Percentiles rank a stretch among this genome's conserved stretches.
Conservation (phyloP, 2,329 filamentous ascomycete species). For the Pseudopyricularia cyperi region DNA sequence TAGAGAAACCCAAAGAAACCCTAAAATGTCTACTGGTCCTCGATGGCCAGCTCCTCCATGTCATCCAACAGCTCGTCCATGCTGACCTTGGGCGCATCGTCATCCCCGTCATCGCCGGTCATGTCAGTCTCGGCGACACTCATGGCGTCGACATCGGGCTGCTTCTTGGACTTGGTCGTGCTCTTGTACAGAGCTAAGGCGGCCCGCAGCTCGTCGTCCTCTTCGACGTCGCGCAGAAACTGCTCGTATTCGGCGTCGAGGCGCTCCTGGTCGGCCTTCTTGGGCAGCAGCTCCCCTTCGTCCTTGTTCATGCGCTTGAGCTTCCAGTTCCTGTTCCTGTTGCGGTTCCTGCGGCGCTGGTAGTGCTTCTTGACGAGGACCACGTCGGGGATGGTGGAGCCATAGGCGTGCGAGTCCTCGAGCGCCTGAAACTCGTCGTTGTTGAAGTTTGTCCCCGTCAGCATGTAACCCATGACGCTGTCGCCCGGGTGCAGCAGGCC, state of each 20-base stretch:
- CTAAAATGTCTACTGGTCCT: slow-evolving; percentile 24
- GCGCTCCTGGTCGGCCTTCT: slow-evolving; percentile 76
- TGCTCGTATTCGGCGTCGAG: slow-evolving; percentile 92
- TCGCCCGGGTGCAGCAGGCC: slow-evolving; percentile 77
- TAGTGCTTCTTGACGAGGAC: slow-evolving; percentile 97
- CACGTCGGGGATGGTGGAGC: slow-evolving; percentile 75
- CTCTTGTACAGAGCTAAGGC: slow-evolving; percentile 81
- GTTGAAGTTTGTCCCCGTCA: slow-evolving; percentile 87
- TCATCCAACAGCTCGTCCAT: slow-evolving; percentile 82
- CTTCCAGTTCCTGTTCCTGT: slow-evolving; percentile 76
- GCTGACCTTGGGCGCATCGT: slow-evolving; percentile 55
- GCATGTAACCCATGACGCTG: slow-evolving; percentile 86
- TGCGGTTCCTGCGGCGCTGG: slow-evolving; percentile 65
- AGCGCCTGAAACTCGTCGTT: slow-evolving; percentile 73
- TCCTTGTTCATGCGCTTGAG: slow-evolving; percentile 89
- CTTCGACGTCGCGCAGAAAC: slow-evolving; percentile 94
- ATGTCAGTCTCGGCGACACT: slow-evolving; percentile 50
- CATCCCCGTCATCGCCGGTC: slow-evolving; percentile 39
- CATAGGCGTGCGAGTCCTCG: slow-evolving; percentile 64
- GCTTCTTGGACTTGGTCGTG: slow-evolving; percentile 31
- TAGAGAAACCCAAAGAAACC: not conserved
- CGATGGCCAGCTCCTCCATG: slow-evolving; percentile 76
- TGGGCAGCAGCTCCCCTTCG: slow-evolving; percentile 73
- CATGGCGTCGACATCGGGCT: slow-evolving; percentile 45
- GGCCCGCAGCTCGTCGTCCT: slow-evolving; percentile 76